Conservation (phyloP, 495 filamentous ascomycete species). For the Cairneyella variabilis region DNA sequence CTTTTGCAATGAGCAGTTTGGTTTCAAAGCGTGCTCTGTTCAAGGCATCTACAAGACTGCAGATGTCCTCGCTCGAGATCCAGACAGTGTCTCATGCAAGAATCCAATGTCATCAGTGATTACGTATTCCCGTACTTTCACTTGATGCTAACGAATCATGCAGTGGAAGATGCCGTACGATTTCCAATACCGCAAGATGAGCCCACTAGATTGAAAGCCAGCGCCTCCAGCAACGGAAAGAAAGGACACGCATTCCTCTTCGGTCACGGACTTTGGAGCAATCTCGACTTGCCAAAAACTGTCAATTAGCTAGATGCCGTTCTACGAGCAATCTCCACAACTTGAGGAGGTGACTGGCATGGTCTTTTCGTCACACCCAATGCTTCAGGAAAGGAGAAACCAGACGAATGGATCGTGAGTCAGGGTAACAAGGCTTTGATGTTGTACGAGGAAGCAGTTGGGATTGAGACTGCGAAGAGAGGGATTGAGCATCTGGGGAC, state of each 20-base stretch:
- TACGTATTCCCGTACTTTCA: slow-evolving; percentile 5
- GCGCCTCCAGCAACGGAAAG: slow-evolving; percentile 32
- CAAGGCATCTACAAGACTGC: slow-evolving; percentile 49
- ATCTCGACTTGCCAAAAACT: slow-evolving; percentile 43
- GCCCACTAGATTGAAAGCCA: slow-evolving; percentile 34
- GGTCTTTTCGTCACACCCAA: slow-evolving; percentile 48
- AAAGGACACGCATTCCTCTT: slow-evolving; percentile 44
- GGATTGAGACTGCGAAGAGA: slow-evolving; percentile 33
- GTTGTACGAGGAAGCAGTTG: slow-evolving; percentile 43
- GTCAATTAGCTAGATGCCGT: slow-evolving; percentile 41
- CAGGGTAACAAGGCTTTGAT: slow-evolving; percentile 50
- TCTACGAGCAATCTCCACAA: slow-evolving; percentile 29
- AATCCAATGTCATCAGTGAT: slow-evolving; percentile 38
- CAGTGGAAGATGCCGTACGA: slow-evolving; percentile 47
- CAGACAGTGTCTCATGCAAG: slow-evolving; percentile 38
- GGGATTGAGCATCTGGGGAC: slow-evolving; percentile 48
- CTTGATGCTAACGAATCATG: neutral
- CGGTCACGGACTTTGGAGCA: slow-evolving; percentile 50
- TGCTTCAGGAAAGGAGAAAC: slow-evolving; percentile 48
- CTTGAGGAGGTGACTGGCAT: slow-evolving; percentile 28
- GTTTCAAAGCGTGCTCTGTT: slow-evolving; percentile 48
- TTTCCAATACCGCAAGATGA: slow-evolving; percentile 44
- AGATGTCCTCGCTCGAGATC: slow-evolving; percentile 45
- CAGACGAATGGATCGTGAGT: slow-evolving; percentile 45
- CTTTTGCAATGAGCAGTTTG: slow-evolving; percentile 52